Conservation (phyloP, 2,329 filamentous ascomycete species). For the Ascochyta rabiei region DNA sequence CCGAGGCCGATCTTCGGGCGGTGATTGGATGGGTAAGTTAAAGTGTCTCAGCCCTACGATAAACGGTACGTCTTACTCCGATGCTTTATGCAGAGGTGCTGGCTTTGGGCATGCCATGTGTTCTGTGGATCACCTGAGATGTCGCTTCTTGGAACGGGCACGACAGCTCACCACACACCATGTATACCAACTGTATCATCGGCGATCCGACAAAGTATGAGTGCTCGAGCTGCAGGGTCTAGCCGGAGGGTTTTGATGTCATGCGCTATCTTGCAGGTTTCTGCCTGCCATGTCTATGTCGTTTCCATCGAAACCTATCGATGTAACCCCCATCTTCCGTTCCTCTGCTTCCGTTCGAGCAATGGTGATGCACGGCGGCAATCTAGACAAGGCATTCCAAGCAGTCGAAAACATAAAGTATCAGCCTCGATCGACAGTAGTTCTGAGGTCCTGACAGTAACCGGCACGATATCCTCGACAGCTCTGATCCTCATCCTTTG, state of each 20-base stretch:
- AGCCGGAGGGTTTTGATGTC: neutral
- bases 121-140: neutral
- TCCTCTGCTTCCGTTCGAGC: too few species aligned
- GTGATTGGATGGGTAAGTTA: slow-evolving; percentile 7
- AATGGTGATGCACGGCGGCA: too few species aligned
- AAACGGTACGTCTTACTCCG: slow-evolving; percentile 13
- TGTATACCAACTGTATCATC: neutral
- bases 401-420: neutral
- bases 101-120: slow-evolving; percentile 4
- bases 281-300: too few species aligned
- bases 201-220: neutral
- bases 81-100: slow-evolving; percentile 1
- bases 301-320: too few species aligned
- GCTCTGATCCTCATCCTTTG: slow-evolving; percentile 1
- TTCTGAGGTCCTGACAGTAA: neutral
- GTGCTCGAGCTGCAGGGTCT: neutral
- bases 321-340: too few species aligned
- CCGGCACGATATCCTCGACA: neutral
- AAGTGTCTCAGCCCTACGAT: slow-evolving; percentile 13
- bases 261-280: too few species aligned
- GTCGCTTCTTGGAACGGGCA: neutral
- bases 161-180: neutral
- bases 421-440: neutral
- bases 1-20: neutral
- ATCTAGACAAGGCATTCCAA: neutral